Percentiles rank a stretch among this genome's conserved stretches.
These are phyloP conservation scores for Nicotiana noctiflora DNA, from an alignment of 257 asterid genomes.

Conservation along the genomic window DNA sequence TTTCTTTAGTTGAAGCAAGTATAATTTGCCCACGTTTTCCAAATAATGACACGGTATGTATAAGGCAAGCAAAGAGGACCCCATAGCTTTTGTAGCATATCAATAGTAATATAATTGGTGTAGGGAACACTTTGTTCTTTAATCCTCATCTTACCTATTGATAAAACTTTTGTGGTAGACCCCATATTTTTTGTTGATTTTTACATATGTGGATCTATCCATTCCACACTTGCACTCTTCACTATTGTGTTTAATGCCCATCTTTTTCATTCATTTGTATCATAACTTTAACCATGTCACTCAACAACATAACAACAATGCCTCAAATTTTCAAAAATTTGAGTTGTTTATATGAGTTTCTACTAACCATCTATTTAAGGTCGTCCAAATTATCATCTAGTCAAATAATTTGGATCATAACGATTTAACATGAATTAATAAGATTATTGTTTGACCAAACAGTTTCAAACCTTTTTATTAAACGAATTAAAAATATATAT, in stretches of 20 bases:
- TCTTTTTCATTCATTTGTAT: neutral
- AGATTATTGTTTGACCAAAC: no score
- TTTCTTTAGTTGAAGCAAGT: constrained; percentile 14
- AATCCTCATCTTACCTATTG: neutral
- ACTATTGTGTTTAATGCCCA: neutral
- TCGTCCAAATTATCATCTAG: no score
- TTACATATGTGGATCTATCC: neutral
- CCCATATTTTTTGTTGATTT: neutral
- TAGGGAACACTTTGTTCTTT: neutral
- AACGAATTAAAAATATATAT: no score
- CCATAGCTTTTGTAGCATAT: neutral
- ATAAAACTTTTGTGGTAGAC: neutral
- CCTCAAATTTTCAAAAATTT: no score
- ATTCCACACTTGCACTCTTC: neutral
- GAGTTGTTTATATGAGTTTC: no score
- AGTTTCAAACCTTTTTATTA: no score
- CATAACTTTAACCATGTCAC: neutral
- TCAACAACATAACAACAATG: no score
- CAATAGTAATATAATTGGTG: neutral
- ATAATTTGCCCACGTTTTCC: constrained; percentile 25
- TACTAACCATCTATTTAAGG: no score
- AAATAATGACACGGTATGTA: neutral
- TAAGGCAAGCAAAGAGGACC: neutral
- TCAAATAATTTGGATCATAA: no score
- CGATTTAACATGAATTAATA: no score